Evolutionary conservation across 768 basidiomycete genomes (phyloP), one percentile per base, ranked within the genome.

Genomic region (Termitomyces sp.): DNA sequence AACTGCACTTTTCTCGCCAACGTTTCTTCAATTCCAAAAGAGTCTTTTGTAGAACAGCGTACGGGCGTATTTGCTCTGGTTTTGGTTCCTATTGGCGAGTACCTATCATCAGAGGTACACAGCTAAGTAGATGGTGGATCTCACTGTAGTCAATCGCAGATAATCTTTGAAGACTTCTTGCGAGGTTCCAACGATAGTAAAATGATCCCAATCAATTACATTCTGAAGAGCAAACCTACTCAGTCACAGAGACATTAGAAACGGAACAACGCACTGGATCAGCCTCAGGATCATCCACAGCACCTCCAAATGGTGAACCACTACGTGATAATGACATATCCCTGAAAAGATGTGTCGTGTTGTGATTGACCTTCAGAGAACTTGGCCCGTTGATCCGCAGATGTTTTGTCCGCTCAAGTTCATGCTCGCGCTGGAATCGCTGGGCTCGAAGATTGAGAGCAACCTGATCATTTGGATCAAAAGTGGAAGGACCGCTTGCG

Each of bases 121-220:
- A 30, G 30, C 26, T 34, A 53, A 24, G 22, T 21, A 24, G 19
- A 41, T 32, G 22, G 24, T 37, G 53, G 45, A 57, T 24, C 80
- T 58, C 61, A 93, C 94, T 62, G 90, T 88, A 45, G 97, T 99
- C 54, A 99, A 73, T 43, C 97, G 85, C 17, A 99, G 76, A 70
- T 98, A 99, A 58, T 95, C 90, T 75, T 98, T 99, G 78, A 98
- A 98, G 24, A 97, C 73, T 61, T 89, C 89, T 63, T 79, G 78
- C 51, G 82, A 93, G 41, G 88, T 95, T 48, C 97, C 97, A 54
- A 96, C 93, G 63, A 99, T 98, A 7, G 95, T 98, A 70, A 85
- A 80, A 56, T 84, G 84, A 74, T 99, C 97, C 97, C 97, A 99
- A 67, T 95, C 87, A 51, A 93, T 87, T 9, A 96, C 94, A 64